Percentiles rank a stretch among this genome's conserved stretches.
Conservation (phyloP, 768 basidiomycete species). For the Phlebiopsis flavidoalba region DNA sequence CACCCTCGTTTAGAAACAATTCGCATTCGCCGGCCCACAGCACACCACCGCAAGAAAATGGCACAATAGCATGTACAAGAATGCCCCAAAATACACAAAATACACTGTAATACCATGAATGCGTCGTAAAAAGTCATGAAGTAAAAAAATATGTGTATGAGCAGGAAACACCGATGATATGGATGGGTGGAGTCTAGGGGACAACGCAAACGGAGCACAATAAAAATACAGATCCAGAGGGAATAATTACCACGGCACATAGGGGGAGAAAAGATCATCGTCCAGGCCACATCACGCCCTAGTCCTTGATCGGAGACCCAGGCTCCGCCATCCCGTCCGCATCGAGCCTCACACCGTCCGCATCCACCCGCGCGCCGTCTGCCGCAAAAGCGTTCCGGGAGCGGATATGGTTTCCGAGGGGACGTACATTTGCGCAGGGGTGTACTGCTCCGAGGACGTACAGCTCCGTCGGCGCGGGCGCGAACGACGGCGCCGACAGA, state of each 20-base stretch:
- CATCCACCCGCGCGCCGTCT: conserved; percentile 25
- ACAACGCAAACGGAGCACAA: neutral
- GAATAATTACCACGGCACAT: neutral
- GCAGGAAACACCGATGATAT: neutral
- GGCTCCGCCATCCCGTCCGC: conserved; percentile 27
- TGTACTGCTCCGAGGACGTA: neutral
- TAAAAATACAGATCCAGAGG: neutral
- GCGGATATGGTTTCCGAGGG: neutral
- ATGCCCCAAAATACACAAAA: neutral
- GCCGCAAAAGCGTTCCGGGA: neutral
- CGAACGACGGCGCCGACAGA: neutral
- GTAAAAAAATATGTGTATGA: neutral
- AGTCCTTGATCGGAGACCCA: conserved; percentile 41
- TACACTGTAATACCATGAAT: neutral
- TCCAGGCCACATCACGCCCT: conserved; percentile 39
- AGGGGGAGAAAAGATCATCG: conserved; percentile 25
- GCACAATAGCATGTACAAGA: neutral
- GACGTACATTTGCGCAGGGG: neutral
- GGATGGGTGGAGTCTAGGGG: neutral
- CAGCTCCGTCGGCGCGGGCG: neutral
- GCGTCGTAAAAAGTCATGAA: neutral
- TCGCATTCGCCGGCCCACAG: no score
- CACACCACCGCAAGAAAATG: no score
- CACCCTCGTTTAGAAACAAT: no score
- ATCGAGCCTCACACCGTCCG: conserved; percentile 35